Base-by-base conservation (phyloP, 2,329 filamentous ascomycete genomes). In the Ambrosiella cleistominuta region DNA sequence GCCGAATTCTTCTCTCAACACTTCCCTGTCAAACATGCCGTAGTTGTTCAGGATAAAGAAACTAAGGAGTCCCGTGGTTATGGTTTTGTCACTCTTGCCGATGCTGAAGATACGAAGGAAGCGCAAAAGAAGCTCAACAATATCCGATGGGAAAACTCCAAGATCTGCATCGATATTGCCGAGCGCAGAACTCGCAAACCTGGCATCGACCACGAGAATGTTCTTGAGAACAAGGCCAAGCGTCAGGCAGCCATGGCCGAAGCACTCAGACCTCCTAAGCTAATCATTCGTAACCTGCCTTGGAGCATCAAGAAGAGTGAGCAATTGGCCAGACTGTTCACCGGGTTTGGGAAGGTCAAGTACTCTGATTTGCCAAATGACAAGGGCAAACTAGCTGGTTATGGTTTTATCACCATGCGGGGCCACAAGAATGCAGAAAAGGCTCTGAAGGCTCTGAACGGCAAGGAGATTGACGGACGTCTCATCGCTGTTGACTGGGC, bases 81-180 rank as follows among this genome's bases (percentile, higher is more conserved):
- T 69, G 93, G 93, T 57, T 98, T 98, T 70, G 91, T 98, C 59
- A 97, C 93, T 1, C 93, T 98, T 66, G 88, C 90, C 64, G 93
- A 98, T 67, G 80, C 86, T 37, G 90, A 96, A 63, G 93, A 98
- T 73, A 90, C 91, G 11, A 74, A 83, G 63, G 79, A 83, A 62
- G 94, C 93, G 15, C 79, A 86, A 67, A 79, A 84, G 59, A 85
- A 94, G 68, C 80, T 96, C 66, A 81, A 95, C 69, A 86, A 87
- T 62, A 77, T 85, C 51, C 72, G 81, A 35, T 80, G 95, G 64
- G 80, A 89, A 54, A 91, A 90, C 17, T 82, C 85, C 64, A 87
- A 85, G 63, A 82, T 98, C 65, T 83, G 82, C 60, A 80, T 97
- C 57, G 93, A 98, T 64, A 75, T 95, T 66, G 93, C 93, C 40